These are phyloP conservation scores for Leishmania braziliensis DNA, from an alignment of 208 protist species.

Conservation along the genomic window DNA sequence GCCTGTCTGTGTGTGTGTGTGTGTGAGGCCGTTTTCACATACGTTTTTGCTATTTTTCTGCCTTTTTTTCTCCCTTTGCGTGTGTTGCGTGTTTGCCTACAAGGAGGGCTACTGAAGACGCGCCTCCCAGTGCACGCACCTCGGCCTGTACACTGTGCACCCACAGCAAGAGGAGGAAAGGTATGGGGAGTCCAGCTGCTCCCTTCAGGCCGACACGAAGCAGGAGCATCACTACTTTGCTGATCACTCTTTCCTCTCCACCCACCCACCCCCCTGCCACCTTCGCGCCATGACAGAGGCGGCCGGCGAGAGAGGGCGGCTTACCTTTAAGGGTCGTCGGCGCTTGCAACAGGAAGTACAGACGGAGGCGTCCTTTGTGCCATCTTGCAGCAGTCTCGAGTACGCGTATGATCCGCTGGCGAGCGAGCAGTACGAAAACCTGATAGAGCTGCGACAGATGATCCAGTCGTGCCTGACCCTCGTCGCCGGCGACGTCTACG, in stretches of 20 bases:
- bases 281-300: neutral
- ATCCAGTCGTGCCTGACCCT: constrained; percentile 73
- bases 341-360: constrained; percentile 55
- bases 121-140: neutral
- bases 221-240: neutral
- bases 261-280: too few relatives aligned
- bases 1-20: neutral
- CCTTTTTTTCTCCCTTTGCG: neutral
- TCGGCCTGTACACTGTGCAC: neutral
- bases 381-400: constrained; percentile 48
- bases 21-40: neutral
- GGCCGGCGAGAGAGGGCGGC: constrained; percentile 10
- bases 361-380: constrained; percentile 83
- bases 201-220: neutral
- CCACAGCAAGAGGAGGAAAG: neutral
- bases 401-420: constrained; percentile 60
- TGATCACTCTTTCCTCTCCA: neutral
- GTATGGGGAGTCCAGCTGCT: neutral
- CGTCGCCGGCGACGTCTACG: constrained; percentile 81
- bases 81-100: neutral
- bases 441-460: constrained; percentile 66
- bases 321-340: constrained; percentile 30
- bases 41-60: neutral
- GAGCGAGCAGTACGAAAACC: constrained; percentile 76
- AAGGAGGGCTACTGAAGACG: neutral